Base-by-base conservation (phyloP, 164 flowering plant genomes). In the Dillenia suffruticosa region DNA sequence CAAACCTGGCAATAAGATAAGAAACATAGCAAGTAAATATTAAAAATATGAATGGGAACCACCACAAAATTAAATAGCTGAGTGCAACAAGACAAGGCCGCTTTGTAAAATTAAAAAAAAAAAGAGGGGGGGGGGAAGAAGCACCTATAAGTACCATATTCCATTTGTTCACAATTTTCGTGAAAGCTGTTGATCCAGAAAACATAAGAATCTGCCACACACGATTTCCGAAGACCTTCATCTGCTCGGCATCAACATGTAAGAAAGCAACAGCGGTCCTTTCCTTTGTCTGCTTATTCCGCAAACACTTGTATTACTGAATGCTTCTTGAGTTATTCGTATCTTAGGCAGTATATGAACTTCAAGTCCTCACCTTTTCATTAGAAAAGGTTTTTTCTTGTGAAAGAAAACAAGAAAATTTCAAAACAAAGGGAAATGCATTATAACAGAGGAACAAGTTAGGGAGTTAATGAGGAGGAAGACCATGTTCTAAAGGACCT, bases 161-260 rank as follows among this genome's bases (percentile, higher is more conserved):
- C 98, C 98, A 95, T 53, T 95, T 95, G 71, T 95, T 95, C 63
- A 95, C 99, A 54, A 95, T 95, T 64, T 95, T 95, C 0, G 98
- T 95, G 57, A 95, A 95, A 24, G 99, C 92, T 46, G 99, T 92
- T 8, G 99, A 95, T 19, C 99, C 98, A 14, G 99, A 95, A 10
- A 97, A 92, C 99, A 92, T 92, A 62, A 92, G 98, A 77, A 95
- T 95, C 73, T 95, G 99, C 79, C 99, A 82, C 24, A 92, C 99
- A 74, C 97, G 94, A 74, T 95, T 95, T 76, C 92, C 98, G 72
- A 95, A 95, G 56, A 95, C 90, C 64, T 95, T 95, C 98, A 95
- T 90, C 70, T 92, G 97, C 51, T 95, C 99, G 70, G 92, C 99
- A 82, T 92, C 98, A 72, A 95, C 99, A 24, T 98, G 74, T 64